phyloP scores from a whole-genome alignment of 2,329 filamentous ascomycete genomes.

The Aspergillus sp. region DNA sequence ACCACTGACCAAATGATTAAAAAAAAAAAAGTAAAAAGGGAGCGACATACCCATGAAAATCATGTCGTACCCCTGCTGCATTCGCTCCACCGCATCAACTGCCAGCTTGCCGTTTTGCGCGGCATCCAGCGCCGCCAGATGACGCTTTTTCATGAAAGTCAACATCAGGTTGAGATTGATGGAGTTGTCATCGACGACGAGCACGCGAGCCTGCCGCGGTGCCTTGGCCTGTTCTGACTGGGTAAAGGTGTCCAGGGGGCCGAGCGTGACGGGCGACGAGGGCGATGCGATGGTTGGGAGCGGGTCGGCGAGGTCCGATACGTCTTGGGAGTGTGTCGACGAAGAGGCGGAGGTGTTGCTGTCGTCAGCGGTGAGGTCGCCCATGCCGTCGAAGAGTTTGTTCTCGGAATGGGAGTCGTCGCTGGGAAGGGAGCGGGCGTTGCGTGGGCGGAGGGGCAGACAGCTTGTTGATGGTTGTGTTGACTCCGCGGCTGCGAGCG shows the following conservation, averaged over 20 bases:
- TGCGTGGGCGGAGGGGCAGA: slow-evolving; percentile 9
- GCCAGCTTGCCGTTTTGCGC: slow-evolving; percentile 45
- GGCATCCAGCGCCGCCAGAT: slow-evolving; percentile 31
- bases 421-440: background rate
- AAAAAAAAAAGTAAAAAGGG: too few relatives aligned
- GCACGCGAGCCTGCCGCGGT: slow-evolving; percentile 25
- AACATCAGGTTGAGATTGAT: slow-evolving; percentile 46
- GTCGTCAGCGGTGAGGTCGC: slow-evolving; percentile 6
- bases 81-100: slow-evolving; percentile 37
- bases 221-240: slow-evolving; percentile 8
- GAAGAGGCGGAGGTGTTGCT: slow-evolving; percentile 2
- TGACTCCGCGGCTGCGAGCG: background rate
- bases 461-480: slow-evolving; percentile 3
- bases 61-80: slow-evolving; percentile 38
- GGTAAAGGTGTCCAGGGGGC: background rate
- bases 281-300: slow-evolving; percentile 8
- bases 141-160: slow-evolving; percentile 42
- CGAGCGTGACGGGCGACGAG: slow-evolving; percentile 2
- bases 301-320: slow-evolving; percentile 5
- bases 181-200: slow-evolving; percentile 46
- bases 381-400: background rate
- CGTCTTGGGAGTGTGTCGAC: slow-evolving; percentile 1
- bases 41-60: slow-evolving; percentile 42
- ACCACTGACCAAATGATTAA: too few relatives aligned
- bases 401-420: background rate